phyloP scores from a whole-genome alignment of 345 rosid genomes.

The Dimocarpus longan region DNA sequence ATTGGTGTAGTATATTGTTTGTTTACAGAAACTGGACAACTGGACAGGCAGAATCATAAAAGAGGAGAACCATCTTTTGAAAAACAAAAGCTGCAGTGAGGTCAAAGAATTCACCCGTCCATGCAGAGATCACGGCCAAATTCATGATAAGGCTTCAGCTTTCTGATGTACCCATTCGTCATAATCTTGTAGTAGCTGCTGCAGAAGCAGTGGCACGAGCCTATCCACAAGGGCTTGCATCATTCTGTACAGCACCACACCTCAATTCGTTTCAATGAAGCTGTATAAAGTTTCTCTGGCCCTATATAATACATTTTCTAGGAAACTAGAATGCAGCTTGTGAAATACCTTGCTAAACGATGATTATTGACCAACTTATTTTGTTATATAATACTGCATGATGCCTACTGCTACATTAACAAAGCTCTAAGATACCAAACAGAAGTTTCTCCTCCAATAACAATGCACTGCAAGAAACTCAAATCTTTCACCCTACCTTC shows the following conservation, averaged over 20 bases:
- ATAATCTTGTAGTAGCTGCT: constrained; percentile 64
- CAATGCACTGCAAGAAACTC: background rate
- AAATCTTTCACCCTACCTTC: background rate
- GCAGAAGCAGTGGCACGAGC: constrained; percentile 64
- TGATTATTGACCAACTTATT: background rate
- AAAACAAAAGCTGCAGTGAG: background rate
- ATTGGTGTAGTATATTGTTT: background rate
- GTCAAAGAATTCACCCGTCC: background rate
- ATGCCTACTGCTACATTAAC: background rate
- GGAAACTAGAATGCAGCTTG: background rate
- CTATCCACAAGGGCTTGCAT: constrained; percentile 81
- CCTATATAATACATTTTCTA: background rate
- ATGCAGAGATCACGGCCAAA: background rate
- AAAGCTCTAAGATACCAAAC: background rate
- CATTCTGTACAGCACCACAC: constrained; percentile 50
- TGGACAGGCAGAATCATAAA: background rate
- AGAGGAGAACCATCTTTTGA: background rate
- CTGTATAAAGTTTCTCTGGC: background rate
- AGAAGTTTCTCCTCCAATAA: background rate
- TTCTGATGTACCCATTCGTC: constrained; percentile 55
- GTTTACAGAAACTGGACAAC: background rate
- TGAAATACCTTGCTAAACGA: background rate
- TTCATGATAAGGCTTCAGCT: constrained; percentile 19
- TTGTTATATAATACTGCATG: no score
- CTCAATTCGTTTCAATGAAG: constrained; percentile 7